Percentiles rank a stretch among this genome's conserved stretches.
phyloP scores from a whole-genome alignment of 2,329 filamentous ascomycete genomes.

The Cyphellophora attinorum region DNA sequence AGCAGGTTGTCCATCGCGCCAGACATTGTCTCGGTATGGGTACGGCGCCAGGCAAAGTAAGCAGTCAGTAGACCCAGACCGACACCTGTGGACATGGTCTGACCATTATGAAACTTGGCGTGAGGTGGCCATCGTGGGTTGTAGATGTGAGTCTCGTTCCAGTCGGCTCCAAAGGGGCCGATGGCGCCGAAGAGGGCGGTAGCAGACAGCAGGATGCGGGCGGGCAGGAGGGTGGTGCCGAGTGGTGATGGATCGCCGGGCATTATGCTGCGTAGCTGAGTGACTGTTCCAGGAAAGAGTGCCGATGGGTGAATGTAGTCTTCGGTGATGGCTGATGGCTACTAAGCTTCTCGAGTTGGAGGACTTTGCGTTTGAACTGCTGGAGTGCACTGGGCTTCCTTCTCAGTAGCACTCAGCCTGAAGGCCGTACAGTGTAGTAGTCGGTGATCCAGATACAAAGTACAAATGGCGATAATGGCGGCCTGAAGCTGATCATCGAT shows the following conservation, averaged over 20 bases:
- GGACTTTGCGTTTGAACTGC: too few relatives aligned
- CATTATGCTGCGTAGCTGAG: not conserved
- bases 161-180: conserved; percentile 22
- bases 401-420: too few relatives aligned
- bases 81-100: conserved; percentile 41
- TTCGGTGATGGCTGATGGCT: too few relatives aligned
- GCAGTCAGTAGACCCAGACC: conserved; percentile 28
- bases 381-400: too few relatives aligned
- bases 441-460: too few relatives aligned
- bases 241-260: not conserved
- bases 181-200: conserved; percentile 4
- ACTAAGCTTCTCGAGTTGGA: too few relatives aligned
- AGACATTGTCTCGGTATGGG: not conserved
- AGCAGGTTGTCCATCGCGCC: conserved; percentile 5
- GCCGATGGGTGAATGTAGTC: conserved; percentile 1
- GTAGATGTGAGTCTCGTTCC: conserved; percentile 35
- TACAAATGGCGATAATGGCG: too few relatives aligned
- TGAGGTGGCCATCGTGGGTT: conserved; percentile 43
- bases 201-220: conserved; percentile 6
- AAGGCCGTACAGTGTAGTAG: too few relatives aligned
- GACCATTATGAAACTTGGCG: conserved; percentile 44
- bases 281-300: not conserved
- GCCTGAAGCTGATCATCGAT: too few relatives aligned
- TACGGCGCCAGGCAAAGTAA: conserved; percentile 25
- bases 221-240: conserved; percentile 5